Percentiles rank a stretch among this genome's conserved stretches.
phyloP scores from a whole-genome alignment of 768 basidiomycete species.

The Pulveroboletus frians region DNA sequence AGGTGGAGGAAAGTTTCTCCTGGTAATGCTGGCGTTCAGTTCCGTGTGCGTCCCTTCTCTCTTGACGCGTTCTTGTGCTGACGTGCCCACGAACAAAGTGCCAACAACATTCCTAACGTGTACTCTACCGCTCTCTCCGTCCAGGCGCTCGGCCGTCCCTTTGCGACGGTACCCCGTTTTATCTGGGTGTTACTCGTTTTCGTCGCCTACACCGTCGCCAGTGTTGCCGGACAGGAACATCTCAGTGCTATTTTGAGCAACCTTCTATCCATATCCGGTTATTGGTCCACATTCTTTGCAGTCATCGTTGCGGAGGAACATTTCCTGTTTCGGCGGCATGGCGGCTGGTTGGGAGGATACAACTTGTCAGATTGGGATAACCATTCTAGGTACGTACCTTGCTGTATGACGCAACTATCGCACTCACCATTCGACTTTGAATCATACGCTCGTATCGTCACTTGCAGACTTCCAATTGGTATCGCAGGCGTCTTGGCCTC shows the following conservation, averaged over 20 bases:
- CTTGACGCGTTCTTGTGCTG: not conserved
- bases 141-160: slow-evolving; percentile 40
- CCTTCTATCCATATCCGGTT: slow-evolving; percentile 39
- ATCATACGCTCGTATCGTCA: no score
- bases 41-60: slow-evolving; percentile 31
- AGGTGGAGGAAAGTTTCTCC: slow-evolving; percentile 37
- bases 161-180: slow-evolving; percentile 41
- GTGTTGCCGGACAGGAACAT: slow-evolving; percentile 40
- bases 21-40: slow-evolving; percentile 38
- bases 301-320: slow-evolving; percentile 44
- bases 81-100: slow-evolving; percentile 14
- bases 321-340: slow-evolving; percentile 38
- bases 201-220: slow-evolving; percentile 35
- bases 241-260: slow-evolving; percentile 40
- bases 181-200: slow-evolving; percentile 42
- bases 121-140: slow-evolving; percentile 46
- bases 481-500: slow-evolving; percentile 44
- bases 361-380: slow-evolving; percentile 44
- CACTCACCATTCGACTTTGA: not conserved
- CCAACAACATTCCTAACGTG: slow-evolving; percentile 40
- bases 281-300: slow-evolving; percentile 45
- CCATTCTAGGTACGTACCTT: slow-evolving; percentile 29
- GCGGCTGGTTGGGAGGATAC: slow-evolving; percentile 44
- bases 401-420: not conserved
- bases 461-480: slow-evolving; percentile 41